Evolutionary conservation across 2,329 filamentous ascomycete genomes (phyloP).

Genomic region (Dothistroma pini): DNA sequence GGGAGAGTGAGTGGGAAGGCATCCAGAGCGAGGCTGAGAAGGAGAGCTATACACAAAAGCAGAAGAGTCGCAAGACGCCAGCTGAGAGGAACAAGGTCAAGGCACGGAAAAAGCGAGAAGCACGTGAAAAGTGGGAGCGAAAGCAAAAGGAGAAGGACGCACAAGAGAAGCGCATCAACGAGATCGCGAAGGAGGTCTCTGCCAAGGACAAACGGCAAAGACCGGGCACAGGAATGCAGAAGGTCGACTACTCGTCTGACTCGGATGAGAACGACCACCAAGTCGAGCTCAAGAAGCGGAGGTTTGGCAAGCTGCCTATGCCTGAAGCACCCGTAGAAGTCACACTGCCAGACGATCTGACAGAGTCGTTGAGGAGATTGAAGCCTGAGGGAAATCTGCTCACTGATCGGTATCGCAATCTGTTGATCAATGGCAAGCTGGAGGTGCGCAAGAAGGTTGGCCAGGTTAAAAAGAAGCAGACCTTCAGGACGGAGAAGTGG

Average conservation of each 20-base stretch:
- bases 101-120: slow-evolving; percentile 82
- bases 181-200: slow-evolving; percentile 62
- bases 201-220: slow-evolving; percentile 52
- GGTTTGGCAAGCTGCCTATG: slow-evolving; percentile 68
- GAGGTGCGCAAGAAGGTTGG: slow-evolving; percentile 75
- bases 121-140: slow-evolving; percentile 68
- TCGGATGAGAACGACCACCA: slow-evolving; percentile 37
- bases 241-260: slow-evolving; percentile 17
- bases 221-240: slow-evolving; percentile 6
- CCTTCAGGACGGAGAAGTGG: slow-evolving; percentile 91
- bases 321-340: slow-evolving; percentile 61
- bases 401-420: slow-evolving; percentile 83
- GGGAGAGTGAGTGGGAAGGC: slow-evolving; percentile 78
- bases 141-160: slow-evolving; percentile 68
- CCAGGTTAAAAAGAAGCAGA: slow-evolving; percentile 78
- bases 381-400: slow-evolving; percentile 96
- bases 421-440: slow-evolving; percentile 84
- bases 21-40: slow-evolving; percentile 56
- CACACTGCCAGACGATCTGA: slow-evolving; percentile 48
- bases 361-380: slow-evolving; percentile 48
- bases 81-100: slow-evolving; percentile 83
- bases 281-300: slow-evolving; percentile 59
- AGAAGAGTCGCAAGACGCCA: slow-evolving; percentile 79
- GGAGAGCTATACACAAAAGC: slow-evolving; percentile 62
- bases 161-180: slow-evolving; percentile 68